Base-by-base conservation (phyloP, 495 filamentous ascomycete species). In the Lepidopterella palustris region DNA sequence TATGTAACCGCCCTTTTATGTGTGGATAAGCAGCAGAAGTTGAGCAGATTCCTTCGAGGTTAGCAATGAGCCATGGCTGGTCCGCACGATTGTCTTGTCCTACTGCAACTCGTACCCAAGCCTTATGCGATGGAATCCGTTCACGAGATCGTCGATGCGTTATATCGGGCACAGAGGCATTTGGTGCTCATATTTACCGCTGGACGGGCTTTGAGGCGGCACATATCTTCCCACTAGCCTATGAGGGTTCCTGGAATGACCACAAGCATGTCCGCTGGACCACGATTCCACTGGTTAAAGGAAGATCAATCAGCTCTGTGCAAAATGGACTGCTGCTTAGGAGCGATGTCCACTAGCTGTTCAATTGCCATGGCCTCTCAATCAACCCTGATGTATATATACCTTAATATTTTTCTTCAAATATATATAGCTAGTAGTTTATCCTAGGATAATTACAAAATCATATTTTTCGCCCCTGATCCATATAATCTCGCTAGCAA, bases 181-280 rank as follows among this genome's bases (percentile, higher is more conserved):
- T 18, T 20, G 20, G 5, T 8, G 5, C 20, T 47, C 6, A 15
- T 47, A 18, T 5, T n/a, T 5, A n/a, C 42, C 61, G 18, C 15
- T 71, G 62, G 59, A 28, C 11, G 5, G 60, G 60, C 25, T 77
- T 74, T 45, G 62, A 76, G 24, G 68, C 68, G 45, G 70, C 67
- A 21, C 67, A 74, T 58, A 68, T 76, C 18, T 74, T 76, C 57
- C 74, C 72, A 31, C 63, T 76, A 35, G 69, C 65, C 18, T 62
- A 70, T 50, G 68, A 74, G 57, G 45, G 39, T 4, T 53, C 67
- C 42, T 77, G 70, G 72, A 62, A 28, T 28, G 4, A 60, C 25
- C 6, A 64, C 35, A 59, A 64, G 63, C 73, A 62, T 57, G 29
- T 52, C 45, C 57, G 63, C 48, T 75, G 61, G 70, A 73, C 75